Conservation (phyloP, 495 filamentous ascomycete species). For the Penicillium angulare region DNA sequence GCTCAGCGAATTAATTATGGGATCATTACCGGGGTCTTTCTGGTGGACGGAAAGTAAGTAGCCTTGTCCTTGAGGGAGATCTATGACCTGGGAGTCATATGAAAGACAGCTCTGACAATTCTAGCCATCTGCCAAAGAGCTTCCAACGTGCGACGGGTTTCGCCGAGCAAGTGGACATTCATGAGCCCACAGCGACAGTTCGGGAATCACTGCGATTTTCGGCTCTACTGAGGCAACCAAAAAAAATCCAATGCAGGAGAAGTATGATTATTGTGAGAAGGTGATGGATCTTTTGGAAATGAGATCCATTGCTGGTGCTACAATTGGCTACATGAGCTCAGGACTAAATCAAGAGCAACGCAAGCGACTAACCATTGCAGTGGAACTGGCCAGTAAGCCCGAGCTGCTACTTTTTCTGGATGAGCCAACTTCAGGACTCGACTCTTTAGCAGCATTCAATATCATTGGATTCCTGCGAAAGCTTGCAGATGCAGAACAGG, state of each 20-base stretch:
- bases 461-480: conserved; percentile 65
- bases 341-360: conserved; percentile 62
- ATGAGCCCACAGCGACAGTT: conserved; percentile 60
- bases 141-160: conserved; percentile 57
- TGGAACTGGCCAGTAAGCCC: conserved; percentile 67
- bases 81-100: too few relatives aligned
- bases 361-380: conserved; percentile 65
- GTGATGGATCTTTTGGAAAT: conserved; percentile 62
- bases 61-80: too few relatives aligned
- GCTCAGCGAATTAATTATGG: conserved; percentile 57
- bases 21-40: conserved; percentile 47
- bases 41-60: conserved; percentile 52
- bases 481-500: conserved; percentile 66
- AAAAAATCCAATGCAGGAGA: conserved; percentile 56
- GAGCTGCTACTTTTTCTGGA: conserved; percentile 71
- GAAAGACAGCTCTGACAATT: background rate
- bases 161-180: conserved; percentile 63
- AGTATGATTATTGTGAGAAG: conserved; percentile 61
- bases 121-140: conserved; percentile 42
- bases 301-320: conserved; percentile 53
- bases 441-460: conserved; percentile 62
- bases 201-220: conserved; percentile 60
- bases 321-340: conserved; percentile 50
- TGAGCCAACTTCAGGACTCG: conserved; percentile 76
- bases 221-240: conserved; percentile 58